Base-by-base conservation (phyloP, 2,329 filamentous ascomycete species). In the Cladosporium halotolerans region DNA sequence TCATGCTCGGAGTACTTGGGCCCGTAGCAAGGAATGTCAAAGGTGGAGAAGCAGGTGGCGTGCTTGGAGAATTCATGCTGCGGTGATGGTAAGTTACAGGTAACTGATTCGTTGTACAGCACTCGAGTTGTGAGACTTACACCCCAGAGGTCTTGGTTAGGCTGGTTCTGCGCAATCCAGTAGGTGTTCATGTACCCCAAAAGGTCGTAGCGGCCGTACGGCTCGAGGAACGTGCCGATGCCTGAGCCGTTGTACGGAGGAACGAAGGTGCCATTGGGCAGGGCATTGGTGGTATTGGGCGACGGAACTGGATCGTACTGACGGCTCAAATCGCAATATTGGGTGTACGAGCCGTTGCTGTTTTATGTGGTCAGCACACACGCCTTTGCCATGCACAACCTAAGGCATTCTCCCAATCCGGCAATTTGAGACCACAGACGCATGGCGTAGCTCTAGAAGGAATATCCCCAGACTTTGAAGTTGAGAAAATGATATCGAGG, bases 11-110 rank as follows among this genome's bases (percentile, higher is more conserved):
- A 64, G 65, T 83, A 81, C 57, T 73, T 63, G 4, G 81, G 79
- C 0, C 81, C 81, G 66, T 84, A 86, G 76, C 84, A 87, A 31
- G 79, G 76, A 5, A 74, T 68, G 62, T 85, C 81, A 63, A 86
- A 86, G 56, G 79, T 84, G 44, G 77, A 81, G 72, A 73, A 86
- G 74, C 83, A 87, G 11, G 83, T 86, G 10, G 53, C 53, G 68
- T 85, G 82, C 72, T 86, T 86, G 69, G 74, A 77, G 72, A 83
- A 85, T 64, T 86, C 82, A 71, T 85, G 82, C 38, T 52, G 42
- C 7, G 19, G 19, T 7, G 28, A 28, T 43, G 14, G n/a, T 41
- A 7, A 39, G 49, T 45, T 11, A 52, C 18, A 14, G 3, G 40
- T 34, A 9, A n/a, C 39, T 14, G 10, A 4, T 19, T 13, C 7